Evolutionary conservation across 2,329 filamentous ascomycete species (phyloP).

Genomic region (Xylariaceae sp.): DNA sequence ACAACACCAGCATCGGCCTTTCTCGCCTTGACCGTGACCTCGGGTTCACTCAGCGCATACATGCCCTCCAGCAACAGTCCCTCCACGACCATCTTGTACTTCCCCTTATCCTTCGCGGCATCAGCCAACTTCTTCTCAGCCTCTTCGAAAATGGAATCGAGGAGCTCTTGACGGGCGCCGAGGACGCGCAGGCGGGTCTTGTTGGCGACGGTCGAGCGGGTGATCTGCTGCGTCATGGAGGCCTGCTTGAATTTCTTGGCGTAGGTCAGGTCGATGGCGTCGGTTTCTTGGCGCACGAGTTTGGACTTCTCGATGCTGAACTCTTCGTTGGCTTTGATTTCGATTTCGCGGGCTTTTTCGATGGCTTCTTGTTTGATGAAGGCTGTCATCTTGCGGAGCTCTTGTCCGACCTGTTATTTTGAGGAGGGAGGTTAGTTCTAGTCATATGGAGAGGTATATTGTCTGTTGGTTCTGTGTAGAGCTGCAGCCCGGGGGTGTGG

Average conservation of each 20-base stretch:
- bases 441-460: not conserved
- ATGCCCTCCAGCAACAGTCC: constrained; percentile 83
- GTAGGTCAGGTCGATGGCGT: constrained; percentile 87
- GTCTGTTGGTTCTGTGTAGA: not conserved
- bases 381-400: constrained; percentile 99
- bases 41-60: constrained; percentile 80
- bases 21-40: constrained; percentile 69
- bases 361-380: constrained; percentile 99
- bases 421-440: too few relatives aligned
- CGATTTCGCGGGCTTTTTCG: constrained; percentile 95
- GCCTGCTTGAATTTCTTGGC: constrained; percentile 99
- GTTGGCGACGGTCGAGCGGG: constrained; percentile 91
- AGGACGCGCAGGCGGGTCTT: constrained; percentile 91
- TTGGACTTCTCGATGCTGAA: constrained; percentile 99
- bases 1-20: constrained; percentile 74
- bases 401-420: constrained; percentile 81
- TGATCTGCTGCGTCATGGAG: constrained; percentile 98
- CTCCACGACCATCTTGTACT: constrained; percentile 75
- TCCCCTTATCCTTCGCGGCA: constrained; percentile 62
- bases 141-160: constrained; percentile 84
- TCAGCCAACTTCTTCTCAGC: constrained; percentile 68
- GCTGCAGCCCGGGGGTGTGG: constrained; percentile 1
- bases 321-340: constrained; percentile 97
- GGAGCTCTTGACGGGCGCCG: constrained; percentile 79
- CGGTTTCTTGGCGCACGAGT: constrained; percentile 92